Evolutionary conservation across 352 stramenopile genomes (phyloP).

Genomic region (Globisporangium splendens): DNA sequence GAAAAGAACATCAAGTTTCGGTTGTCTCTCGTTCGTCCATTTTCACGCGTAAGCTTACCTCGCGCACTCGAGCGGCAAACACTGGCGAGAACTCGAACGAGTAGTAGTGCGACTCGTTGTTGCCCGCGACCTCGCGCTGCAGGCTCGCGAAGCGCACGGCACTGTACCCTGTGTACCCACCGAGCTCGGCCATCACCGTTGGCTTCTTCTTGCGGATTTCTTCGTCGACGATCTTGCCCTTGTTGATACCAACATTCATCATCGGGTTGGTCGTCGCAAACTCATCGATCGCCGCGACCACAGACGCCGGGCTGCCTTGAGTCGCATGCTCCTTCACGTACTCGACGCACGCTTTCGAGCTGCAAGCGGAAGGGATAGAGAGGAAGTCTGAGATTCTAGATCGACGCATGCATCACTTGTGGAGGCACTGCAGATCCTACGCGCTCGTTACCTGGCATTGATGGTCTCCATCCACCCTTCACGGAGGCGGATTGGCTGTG

Average conservation of each 20-base stretch:
- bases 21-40: background rate
- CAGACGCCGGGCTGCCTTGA: slow-evolving; percentile 26
- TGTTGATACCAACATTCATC: slow-evolving; percentile 37
- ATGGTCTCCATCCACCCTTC: no score
- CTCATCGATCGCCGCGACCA: slow-evolving; percentile 29
- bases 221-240: slow-evolving; percentile 25
- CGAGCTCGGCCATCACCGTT: slow-evolving; percentile 36
- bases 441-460: no score
- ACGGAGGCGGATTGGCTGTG: no score
- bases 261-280: slow-evolving; percentile 26
- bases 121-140: slow-evolving; percentile 30
- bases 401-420: no score
- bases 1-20: background rate
- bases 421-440: no score
- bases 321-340: slow-evolving; percentile 34
- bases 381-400: no score
- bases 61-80: slow-evolving; percentile 22
- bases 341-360: slow-evolving; percentile 18
- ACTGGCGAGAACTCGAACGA: slow-evolving; percentile 40
- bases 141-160: slow-evolving; percentile 38
- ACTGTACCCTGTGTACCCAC: slow-evolving; percentile 41
- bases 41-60: slow-evolving; percentile 14
- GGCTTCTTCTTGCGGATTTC: slow-evolving; percentile 36
- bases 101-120: slow-evolving; percentile 31
- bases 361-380: background rate